Conservation (phyloP, 768 basidiomycete species). For the Phlebiopsis gigantea region DNA sequence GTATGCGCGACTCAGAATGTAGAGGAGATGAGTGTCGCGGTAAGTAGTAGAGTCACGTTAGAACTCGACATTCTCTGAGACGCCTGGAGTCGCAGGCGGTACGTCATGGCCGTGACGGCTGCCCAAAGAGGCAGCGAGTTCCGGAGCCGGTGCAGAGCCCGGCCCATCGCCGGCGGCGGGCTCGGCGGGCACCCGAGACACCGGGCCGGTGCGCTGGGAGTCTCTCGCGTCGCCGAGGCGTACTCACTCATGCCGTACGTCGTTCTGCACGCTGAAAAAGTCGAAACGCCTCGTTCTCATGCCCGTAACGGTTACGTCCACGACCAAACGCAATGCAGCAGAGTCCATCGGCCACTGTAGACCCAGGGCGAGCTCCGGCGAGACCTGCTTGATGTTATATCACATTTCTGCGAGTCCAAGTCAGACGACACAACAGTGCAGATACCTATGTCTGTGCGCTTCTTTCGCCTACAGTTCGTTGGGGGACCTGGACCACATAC, state of each 20-base stretch:
- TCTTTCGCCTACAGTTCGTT: neutral
- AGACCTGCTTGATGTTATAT: slow-evolving; percentile 9
- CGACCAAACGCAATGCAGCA: neutral
- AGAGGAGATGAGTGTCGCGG: neutral
- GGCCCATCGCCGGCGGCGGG: too few relatives aligned
- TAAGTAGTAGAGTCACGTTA: neutral
- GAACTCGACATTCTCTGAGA: neutral
- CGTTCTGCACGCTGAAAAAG: neutral
- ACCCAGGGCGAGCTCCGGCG: slow-evolving; percentile 7
- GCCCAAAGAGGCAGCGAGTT: neutral
- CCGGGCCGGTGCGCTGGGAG: neutral
- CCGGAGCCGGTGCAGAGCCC: neutral
- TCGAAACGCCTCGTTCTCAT: neutral
- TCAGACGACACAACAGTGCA: slow-evolving; percentile 9
- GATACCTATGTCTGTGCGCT: neutral
- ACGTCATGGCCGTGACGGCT: neutral
- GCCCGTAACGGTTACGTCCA: neutral
- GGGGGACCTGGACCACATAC: slow-evolving; percentile 1
- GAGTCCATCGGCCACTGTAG: neutral
- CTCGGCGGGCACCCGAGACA: neutral
- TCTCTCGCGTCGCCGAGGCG: neutral
- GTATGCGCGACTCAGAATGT: neutral
- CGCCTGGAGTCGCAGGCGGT: neutral
- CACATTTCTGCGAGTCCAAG: slow-evolving; percentile 5
- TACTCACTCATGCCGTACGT: neutral